Evolutionary conservation across 208 protist genomes (phyloP).

Genomic region (Leishmania major): DNA sequence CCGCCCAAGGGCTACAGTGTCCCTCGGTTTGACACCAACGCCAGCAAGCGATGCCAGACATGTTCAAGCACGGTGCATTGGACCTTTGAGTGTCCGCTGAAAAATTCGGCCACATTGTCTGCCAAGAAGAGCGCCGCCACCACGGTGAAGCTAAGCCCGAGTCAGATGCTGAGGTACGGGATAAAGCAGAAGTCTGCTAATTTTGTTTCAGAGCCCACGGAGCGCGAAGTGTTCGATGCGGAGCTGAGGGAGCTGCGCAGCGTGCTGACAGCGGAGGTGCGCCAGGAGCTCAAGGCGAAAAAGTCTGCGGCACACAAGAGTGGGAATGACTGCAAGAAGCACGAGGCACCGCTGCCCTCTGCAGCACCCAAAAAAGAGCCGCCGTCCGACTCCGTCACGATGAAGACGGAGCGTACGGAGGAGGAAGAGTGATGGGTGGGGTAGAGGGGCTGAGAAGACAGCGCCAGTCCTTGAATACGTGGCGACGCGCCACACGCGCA

Average conservation of each 20-base stretch:
- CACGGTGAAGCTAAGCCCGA: slow-evolving; percentile 62
- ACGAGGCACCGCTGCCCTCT: background rate
- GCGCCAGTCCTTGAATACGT: background rate
- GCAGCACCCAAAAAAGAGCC: slow-evolving; percentile 16
- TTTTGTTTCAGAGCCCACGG: slow-evolving; percentile 71
- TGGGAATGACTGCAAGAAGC: background rate
- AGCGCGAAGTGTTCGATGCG: slow-evolving; percentile 56
- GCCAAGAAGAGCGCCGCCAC: slow-evolving; percentile 29
- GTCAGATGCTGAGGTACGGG: slow-evolving; percentile 79
- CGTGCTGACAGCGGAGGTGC: slow-evolving; percentile 32
- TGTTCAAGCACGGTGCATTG: slow-evolving; percentile 74
- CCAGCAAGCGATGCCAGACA: slow-evolving; percentile 54
- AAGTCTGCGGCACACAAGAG: background rate
- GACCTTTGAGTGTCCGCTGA: slow-evolving; percentile 76
- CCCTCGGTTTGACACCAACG: slow-evolving; percentile 49
- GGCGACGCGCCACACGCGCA: background rate
- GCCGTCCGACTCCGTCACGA: background rate
- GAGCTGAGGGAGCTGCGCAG: slow-evolving; percentile 40
- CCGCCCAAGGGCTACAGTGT: slow-evolving; percentile 87
- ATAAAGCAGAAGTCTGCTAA: slow-evolving; percentile 61
- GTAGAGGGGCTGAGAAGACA: background rate
- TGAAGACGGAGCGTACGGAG: slow-evolving; percentile 28
- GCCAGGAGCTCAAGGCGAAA: slow-evolving; percentile 26
- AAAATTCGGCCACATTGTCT: slow-evolving; percentile 9
- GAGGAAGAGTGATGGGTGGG: slow-evolving; percentile 6